Conservation (phyloP, 257 asterid genomes). For the Eucommia ulmoides region DNA sequence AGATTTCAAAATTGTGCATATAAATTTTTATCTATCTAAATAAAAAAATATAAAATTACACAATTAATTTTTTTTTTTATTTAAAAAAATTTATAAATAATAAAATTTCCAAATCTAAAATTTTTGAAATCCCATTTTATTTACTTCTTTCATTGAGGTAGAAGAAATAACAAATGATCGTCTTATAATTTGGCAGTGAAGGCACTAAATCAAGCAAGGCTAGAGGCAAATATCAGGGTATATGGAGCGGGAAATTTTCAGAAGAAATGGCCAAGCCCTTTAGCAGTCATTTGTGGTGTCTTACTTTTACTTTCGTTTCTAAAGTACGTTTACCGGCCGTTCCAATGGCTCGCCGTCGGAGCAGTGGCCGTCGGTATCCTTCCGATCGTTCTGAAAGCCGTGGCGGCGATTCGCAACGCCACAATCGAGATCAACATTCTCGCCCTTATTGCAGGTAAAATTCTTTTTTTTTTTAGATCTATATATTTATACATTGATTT, state of each 20-base stretch:
- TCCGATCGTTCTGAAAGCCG: constrained; percentile 40
- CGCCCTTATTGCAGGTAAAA: constrained; percentile 62
- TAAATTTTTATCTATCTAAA: too few species aligned
- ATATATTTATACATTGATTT: not conserved
- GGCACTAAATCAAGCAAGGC: constrained; percentile 58
- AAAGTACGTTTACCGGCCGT: constrained; percentile 32
- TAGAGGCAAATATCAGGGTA: constrained; percentile 55
- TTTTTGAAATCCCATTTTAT: too few species aligned
- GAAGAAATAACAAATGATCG: too few species aligned
- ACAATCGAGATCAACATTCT: constrained; percentile 64
- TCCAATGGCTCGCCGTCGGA: constrained; percentile 61
- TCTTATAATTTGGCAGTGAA: constrained; percentile 53
- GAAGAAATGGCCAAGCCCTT: constrained; percentile 75
- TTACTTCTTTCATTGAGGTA: too few species aligned
- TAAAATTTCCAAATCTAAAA: too few species aligned
- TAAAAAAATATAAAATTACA: too few species aligned
- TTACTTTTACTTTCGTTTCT: constrained; percentile 43
- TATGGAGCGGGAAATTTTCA: constrained; percentile 25
- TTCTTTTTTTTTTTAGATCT: too few species aligned
- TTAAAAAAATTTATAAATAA: too few species aligned
- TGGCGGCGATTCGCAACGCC: constrained; percentile 33
- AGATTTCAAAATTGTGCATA: too few species aligned
- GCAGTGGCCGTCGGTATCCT: constrained; percentile 50
- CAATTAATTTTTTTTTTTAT: too few species aligned
- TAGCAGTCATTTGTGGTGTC: constrained; percentile 40